Evolutionary conservation across 2,329 filamentous ascomycete species (phyloP).

Genomic region (Nemania bipapillata): DNA sequence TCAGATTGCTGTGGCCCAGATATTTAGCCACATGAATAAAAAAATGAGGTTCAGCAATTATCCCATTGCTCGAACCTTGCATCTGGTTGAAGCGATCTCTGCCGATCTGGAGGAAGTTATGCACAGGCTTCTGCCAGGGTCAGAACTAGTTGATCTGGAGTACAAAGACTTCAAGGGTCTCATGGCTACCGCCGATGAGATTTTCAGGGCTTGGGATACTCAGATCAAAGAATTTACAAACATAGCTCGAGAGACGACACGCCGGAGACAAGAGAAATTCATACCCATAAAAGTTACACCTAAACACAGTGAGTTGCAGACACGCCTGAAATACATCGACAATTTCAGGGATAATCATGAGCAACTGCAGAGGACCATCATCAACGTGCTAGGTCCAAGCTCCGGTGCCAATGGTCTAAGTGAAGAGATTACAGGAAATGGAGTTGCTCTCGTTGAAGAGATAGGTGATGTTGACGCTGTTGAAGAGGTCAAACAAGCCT

Average conservation of each 20-base stretch:
- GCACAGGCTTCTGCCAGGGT: constrained; percentile 85
- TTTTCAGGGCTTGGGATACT: constrained; percentile 94
- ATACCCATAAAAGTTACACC: constrained; percentile 96
- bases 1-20: constrained; percentile 85
- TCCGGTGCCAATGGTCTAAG: constrained; percentile 65
- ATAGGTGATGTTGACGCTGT: constrained; percentile 97
- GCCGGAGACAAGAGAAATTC: constrained; percentile 95
- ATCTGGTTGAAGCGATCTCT: constrained; percentile 96
- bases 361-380: constrained; percentile 93
- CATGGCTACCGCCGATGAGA: constrained; percentile 83
- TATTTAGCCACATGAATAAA: constrained; percentile 96
- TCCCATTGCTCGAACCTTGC: constrained; percentile 87
- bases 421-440: constrained; percentile 65
- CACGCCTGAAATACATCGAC: constrained; percentile 89
- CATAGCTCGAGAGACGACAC: constrained; percentile 92
- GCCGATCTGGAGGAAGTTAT: constrained; percentile 88
- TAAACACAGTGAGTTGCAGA: constrained; percentile 87
- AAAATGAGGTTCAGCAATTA: constrained; percentile 97
- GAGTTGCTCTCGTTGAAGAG: constrained; percentile 83
- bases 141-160: constrained; percentile 88
- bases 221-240: constrained; percentile 98
- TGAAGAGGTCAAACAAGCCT: constrained; percentile 93
- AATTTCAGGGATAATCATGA: constrained; percentile 98
- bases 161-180: constrained; percentile 88
- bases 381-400: constrained; percentile 90